Percentiles rank a stretch among this genome's conserved stretches.
phyloP scores from a whole-genome alignment of 306 rosid species.

The Sesbania bispinosa region DNA sequence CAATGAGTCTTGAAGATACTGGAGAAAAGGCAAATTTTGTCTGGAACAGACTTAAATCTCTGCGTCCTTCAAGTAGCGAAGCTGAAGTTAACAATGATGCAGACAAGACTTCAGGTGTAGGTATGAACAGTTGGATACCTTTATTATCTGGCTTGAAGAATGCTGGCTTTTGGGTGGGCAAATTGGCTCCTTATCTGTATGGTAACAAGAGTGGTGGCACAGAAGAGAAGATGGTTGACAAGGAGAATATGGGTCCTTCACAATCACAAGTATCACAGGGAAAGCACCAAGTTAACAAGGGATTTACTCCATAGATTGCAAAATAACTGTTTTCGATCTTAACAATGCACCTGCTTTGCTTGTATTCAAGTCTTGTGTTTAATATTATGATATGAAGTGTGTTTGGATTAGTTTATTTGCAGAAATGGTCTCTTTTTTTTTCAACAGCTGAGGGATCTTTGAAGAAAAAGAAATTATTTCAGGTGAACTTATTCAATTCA shows the following conservation, averaged over 20 bases:
- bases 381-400: not conserved
- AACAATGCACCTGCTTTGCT: not conserved
- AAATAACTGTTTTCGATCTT: conserved; percentile 19
- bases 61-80: conserved; percentile 49
- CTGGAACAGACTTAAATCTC: conserved; percentile 63
- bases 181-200: conserved; percentile 71
- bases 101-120: conserved; percentile 28
- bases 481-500: too few relatives aligned
- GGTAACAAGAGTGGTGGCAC: conserved; percentile 56
- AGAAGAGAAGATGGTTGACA: conserved; percentile 31
- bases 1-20: conserved; percentile 46
- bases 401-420: not conserved
- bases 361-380: not conserved
- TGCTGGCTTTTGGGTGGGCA: conserved; percentile 43
- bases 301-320: not conserved
- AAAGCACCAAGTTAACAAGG: conserved; percentile 24
- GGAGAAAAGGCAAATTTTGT: conserved; percentile 53
- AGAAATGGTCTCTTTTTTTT: not conserved
- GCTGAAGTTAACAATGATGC: conserved; percentile 33
- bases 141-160: conserved; percentile 39
- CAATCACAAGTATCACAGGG: conserved; percentile 28
- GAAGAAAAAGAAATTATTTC: too few relatives aligned
- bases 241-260: conserved; percentile 48
- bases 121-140: conserved; percentile 52
- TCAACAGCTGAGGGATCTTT: too few relatives aligned